A percentile compares a stretch with the other conserved stretches of the same genome.
Evolutionary conservation across 768 basidiomycete genomes (phyloP).

Genomic region (Calocera cornea): DNA sequence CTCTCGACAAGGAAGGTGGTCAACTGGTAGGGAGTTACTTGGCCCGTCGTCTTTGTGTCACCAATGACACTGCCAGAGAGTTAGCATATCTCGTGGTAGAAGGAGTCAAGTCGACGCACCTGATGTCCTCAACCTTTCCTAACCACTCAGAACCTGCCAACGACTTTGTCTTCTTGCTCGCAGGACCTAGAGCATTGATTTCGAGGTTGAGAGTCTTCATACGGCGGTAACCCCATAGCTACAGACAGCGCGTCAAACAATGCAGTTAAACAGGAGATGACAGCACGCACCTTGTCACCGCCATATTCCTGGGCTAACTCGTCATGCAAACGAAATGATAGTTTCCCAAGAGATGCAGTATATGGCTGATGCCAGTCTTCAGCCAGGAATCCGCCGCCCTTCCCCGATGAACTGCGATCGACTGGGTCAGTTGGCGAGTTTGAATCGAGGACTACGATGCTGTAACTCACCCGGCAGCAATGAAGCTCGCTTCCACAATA

Average conservation of each 20-base stretch:
- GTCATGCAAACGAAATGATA: constrained; percentile 65
- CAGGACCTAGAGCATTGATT: constrained; percentile 36
- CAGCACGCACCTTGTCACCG: constrained; percentile 28
- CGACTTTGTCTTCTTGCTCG: constrained; percentile 2
- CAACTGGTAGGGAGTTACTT: constrained; percentile 65
- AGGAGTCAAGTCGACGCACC: constrained; percentile 49
- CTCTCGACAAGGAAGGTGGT: constrained; percentile 58
- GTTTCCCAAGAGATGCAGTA: constrained; percentile 42
- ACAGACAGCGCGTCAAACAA: neutral
- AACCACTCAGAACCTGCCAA: constrained; percentile 22
- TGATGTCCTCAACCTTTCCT: constrained; percentile 35
- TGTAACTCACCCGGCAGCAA: constrained; percentile 15
- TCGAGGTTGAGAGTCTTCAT: constrained; percentile 24
- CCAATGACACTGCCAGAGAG: constrained; percentile 5
- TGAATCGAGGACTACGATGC: neutral
- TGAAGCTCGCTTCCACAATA: constrained; percentile 16
- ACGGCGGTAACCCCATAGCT: constrained; percentile 7
- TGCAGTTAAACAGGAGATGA: neutral
- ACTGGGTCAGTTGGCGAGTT: constrained; percentile 29
- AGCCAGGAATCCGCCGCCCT: constrained; percentile 74
- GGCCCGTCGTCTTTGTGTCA: constrained; percentile 37
- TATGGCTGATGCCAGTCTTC: constrained; percentile 63
- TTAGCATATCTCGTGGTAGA: constrained; percentile 32
- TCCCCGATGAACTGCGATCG: constrained; percentile 72
- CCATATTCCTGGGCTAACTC: constrained; percentile 54